Percentiles rank a stretch among this genome's conserved stretches.
These are phyloP conservation scores for Iris macrosiphon DNA, from an alignment of 106 monocot species.

Conservation along the genomic window DNA sequence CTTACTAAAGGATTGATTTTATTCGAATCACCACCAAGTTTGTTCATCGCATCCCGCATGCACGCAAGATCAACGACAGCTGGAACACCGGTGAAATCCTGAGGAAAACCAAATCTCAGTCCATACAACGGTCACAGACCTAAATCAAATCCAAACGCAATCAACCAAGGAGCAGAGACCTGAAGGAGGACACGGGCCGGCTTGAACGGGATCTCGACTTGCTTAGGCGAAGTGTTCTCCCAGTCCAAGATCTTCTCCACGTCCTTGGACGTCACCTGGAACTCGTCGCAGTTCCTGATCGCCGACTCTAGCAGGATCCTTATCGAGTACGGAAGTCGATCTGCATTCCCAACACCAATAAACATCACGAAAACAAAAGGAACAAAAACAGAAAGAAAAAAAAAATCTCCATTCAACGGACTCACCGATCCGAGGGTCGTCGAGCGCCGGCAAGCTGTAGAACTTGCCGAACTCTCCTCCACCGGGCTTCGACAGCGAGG, in stretches of 20 bases:
- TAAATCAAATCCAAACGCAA: too few species aligned
- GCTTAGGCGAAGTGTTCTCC: conserved; percentile 79
- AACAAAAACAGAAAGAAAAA: background rate
- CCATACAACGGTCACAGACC: too few species aligned
- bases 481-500: conserved; percentile 52
- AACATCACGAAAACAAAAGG: background rate
- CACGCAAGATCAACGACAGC: conserved; percentile 90
- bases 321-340: conserved; percentile 84
- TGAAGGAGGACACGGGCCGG: conserved; percentile 94
- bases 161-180: conserved; percentile 25
- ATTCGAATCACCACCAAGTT: conserved; percentile 67
- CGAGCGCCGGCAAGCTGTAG: conserved; percentile 69
- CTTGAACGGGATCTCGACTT: conserved; percentile 97
- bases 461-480: conserved; percentile 85
- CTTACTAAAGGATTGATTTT: conserved; percentile 88
- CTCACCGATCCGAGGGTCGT: conserved; percentile 74
- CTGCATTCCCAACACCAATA: conserved; percentile 24
- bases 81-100: conserved; percentile 97
- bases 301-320: conserved; percentile 88
- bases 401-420: background rate
- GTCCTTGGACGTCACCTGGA: conserved; percentile 73
- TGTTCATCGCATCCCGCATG: conserved; percentile 93
- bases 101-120: too few species aligned
- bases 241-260: conserved; percentile 95
- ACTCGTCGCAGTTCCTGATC: conserved; percentile 89